These are phyloP conservation scores for Oryza meyeriana DNA, from an alignment of 176 grass and related monocot genomes.

Conservation along the genomic window DNA sequence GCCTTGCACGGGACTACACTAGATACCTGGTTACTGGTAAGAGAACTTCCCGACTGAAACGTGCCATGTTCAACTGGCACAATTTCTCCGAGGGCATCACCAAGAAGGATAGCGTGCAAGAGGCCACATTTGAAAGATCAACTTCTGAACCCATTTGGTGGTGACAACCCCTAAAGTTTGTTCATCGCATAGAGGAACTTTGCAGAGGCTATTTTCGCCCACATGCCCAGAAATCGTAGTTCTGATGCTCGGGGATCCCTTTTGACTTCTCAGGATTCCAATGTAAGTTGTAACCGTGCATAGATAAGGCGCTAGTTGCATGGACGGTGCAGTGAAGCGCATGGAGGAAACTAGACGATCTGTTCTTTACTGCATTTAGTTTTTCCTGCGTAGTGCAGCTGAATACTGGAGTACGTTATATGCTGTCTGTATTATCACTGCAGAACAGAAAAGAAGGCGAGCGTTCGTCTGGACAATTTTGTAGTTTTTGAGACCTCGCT, in stretches of 20 bases:
- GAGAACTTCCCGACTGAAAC: constrained; percentile 57
- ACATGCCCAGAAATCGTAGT: constrained; percentile 23
- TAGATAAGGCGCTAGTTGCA: not conserved
- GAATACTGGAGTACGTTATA: not conserved
- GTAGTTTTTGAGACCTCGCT: not conserved
- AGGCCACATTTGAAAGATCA: constrained; percentile 29
- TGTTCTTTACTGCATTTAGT: not conserved
- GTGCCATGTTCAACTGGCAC: constrained; percentile 48
- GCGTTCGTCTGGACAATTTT: not conserved
- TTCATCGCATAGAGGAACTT: constrained; percentile 27
- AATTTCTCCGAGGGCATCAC: constrained; percentile 34
- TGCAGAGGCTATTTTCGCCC: constrained; percentile 33
- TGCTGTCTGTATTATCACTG: not conserved
- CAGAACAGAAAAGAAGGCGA: not conserved
- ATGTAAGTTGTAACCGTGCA: not conserved
- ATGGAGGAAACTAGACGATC: not conserved
- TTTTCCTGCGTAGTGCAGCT: not conserved
- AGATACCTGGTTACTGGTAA: constrained; percentile 66
- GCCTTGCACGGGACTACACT: constrained; percentile 72
- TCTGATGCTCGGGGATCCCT: not conserved
- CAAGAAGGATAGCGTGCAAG: constrained; percentile 26
- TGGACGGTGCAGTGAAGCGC: not conserved
- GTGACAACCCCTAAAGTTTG: constrained; percentile 35
- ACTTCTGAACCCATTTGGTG: constrained; percentile 41
- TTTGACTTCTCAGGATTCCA: not conserved